phyloP scores from a whole-genome alignment of 805 yeast genomes.

The Yamadazyma akitaensis region DNA sequence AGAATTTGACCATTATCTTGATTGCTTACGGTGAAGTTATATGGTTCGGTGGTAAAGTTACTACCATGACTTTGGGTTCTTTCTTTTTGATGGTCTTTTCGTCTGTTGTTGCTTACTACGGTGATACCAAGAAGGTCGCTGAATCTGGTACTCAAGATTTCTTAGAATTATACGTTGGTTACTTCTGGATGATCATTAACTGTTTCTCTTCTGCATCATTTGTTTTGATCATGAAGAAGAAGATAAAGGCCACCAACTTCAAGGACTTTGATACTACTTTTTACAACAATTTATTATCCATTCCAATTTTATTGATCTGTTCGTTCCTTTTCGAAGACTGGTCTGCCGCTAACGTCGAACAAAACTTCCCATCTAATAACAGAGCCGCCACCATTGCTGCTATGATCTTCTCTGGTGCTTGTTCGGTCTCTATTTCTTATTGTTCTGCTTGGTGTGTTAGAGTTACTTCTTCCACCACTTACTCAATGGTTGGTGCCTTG shows the following conservation, averaged over 20 bases:
- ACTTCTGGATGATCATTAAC: slow-evolving; percentile 95
- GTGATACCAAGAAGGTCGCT: slow-evolving; percentile 51
- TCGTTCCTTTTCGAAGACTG: slow-evolving; percentile 89
- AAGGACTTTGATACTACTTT: slow-evolving; percentile 97
- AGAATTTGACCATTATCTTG: slow-evolving; percentile 91
- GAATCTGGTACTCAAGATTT: slow-evolving; percentile 32
- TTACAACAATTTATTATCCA: slow-evolving; percentile 91
- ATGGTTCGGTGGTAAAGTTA: slow-evolving; percentile 93
- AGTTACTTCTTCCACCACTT: slow-evolving; percentile 97
- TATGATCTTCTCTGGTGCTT: slow-evolving; percentile 90
- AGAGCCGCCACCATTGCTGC: slow-evolving; percentile 68
- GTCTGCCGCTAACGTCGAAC: slow-evolving; percentile 72
- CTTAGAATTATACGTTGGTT: slow-evolving; percentile 62
- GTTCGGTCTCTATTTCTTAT: slow-evolving; percentile 96
- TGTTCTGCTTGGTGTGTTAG: slow-evolving; percentile 99
- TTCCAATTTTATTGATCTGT: slow-evolving; percentile 78
- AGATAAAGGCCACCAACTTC: slow-evolving; percentile 95
- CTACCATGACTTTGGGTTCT: slow-evolving; percentile 85
- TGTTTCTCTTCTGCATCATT: slow-evolving; percentile 93
- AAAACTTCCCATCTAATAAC: slow-evolving; percentile 74
- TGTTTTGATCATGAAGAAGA: slow-evolving; percentile 93
- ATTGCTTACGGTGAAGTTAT: slow-evolving; percentile 98
- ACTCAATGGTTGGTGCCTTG: slow-evolving; percentile 98
- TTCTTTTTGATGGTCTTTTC: slow-evolving; percentile 91
- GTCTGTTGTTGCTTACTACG: slow-evolving; percentile 92